A percentile compares a stretch with the other conserved stretches of the same genome.
Evolutionary conservation across 441 rosid genomes (phyloP).

Genomic region (Dalechampia spathulata): DNA sequence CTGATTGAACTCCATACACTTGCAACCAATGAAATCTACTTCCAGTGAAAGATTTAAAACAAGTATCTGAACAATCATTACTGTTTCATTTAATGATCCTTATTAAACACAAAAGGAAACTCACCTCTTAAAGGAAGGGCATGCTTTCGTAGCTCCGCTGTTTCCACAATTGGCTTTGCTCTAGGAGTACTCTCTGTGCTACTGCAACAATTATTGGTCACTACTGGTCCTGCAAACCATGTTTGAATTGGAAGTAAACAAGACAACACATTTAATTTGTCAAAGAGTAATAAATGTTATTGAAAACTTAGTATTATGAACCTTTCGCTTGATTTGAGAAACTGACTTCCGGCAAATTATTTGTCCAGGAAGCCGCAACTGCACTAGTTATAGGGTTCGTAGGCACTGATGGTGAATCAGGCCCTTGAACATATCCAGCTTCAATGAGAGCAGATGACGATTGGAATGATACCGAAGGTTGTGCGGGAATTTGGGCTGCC

Average conservation of each 20-base stretch:
- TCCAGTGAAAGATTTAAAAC: background rate
- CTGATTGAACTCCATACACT: background rate
- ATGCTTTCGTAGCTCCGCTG: conserved; percentile 44
- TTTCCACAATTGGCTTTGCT: conserved; percentile 35
- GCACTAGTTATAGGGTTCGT: conserved; percentile 41
- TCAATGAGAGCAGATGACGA: conserved; percentile 49
- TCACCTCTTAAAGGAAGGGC: conserved; percentile 67
- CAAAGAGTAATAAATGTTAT: background rate
- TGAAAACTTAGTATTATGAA: conserved; percentile 9
- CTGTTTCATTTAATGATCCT: background rate
- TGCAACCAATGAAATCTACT: background rate
- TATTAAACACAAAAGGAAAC: background rate
- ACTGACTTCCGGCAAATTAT: conserved; percentile 42
- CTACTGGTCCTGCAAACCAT: conserved; percentile 35
- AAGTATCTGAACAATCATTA: background rate
- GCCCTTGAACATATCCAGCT: conserved; percentile 37
- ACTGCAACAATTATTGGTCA: conserved; percentile 58
- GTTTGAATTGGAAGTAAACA: conserved; percentile 5
- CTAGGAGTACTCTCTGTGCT: conserved; percentile 61
- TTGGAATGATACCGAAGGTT: conserved; percentile 45
- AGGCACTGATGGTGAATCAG: conserved; percentile 58
- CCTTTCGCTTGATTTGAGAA: conserved; percentile 52
- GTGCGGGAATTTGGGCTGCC: conserved; percentile 27
- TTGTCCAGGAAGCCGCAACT: conserved; percentile 51
- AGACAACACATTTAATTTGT: conserved; percentile 1